Conservation (phyloP, 2,329 filamentous ascomycete genomes). For the Xylariaceae sp. region DNA sequence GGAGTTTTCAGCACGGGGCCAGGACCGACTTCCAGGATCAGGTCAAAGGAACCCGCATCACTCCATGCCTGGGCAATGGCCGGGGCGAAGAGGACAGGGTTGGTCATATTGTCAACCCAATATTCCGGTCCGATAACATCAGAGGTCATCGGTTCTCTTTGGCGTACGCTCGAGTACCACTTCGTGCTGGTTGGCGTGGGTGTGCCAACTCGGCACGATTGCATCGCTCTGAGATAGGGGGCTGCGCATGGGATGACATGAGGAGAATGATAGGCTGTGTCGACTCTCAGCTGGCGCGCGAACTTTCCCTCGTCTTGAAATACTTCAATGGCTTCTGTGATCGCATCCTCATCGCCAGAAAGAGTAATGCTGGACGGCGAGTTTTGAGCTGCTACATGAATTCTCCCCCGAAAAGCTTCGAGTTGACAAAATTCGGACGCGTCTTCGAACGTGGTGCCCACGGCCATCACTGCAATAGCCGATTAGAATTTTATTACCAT, state of each 20-base stretch:
- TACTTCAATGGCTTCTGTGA: slow-evolving; percentile 14
- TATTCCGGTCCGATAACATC: too few species aligned
- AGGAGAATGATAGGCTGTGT: slow-evolving; percentile 32
- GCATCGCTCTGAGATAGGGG: too few species aligned
- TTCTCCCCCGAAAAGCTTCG: slow-evolving; percentile 15
- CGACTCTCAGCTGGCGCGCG: slow-evolving; percentile 22
- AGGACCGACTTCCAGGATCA: slow-evolving; percentile 1
- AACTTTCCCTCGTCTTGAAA: slow-evolving; percentile 31
- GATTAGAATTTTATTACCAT: too few species aligned
- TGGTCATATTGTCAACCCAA: too few species aligned
- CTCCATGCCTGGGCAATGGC: too few species aligned
- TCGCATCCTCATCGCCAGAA: slow-evolving; percentile 32
- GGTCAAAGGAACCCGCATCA: too few species aligned
- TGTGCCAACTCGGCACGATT: too few species aligned
- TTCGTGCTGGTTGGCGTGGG: too few species aligned
- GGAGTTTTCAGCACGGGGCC: background rate
- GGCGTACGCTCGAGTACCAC: too few species aligned
- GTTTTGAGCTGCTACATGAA: slow-evolving; percentile 31
- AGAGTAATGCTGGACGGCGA: slow-evolving; percentile 24
- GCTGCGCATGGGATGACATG: slow-evolving; percentile 27
- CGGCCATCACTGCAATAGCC: slow-evolving; percentile 54
- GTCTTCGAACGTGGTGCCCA: slow-evolving; percentile 42
- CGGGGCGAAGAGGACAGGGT: too few species aligned
- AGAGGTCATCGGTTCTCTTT: too few species aligned
- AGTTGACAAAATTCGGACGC: slow-evolving; percentile 19